Conservation (phyloP, 2,329 filamentous ascomycete genomes). For the Penicillium glabrum region DNA sequence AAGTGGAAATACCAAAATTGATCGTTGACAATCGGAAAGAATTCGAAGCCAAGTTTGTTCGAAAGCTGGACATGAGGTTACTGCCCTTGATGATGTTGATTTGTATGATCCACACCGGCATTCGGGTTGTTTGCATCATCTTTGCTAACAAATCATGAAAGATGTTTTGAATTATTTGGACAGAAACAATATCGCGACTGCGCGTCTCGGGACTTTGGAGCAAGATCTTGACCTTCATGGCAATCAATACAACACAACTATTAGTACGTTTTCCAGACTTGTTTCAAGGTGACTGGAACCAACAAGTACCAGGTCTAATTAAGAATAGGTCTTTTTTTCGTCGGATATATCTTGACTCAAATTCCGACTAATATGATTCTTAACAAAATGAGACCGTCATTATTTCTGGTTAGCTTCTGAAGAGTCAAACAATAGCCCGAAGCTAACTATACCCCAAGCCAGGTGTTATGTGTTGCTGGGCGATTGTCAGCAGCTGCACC, state of each 20-base stretch:
- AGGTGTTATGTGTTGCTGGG: background rate
- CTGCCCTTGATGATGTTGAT: constrained; percentile 10
- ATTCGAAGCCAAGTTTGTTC: constrained; percentile 4
- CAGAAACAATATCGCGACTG: constrained; percentile 11
- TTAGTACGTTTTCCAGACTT: background rate
- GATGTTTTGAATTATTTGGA: constrained; percentile 11
- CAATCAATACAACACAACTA: constrained; percentile 13
- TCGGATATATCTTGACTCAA: constrained; percentile 62
- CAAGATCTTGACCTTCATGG: constrained; percentile 17
- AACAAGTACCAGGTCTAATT: background rate
- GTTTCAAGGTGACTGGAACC: background rate
- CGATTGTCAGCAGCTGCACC: background rate
- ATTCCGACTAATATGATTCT: constrained; percentile 7
- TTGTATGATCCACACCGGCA: background rate
- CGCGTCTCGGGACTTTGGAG: constrained; percentile 31
- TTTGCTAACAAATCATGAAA: background rate
- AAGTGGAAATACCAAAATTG: background rate
- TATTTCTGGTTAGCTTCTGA: constrained; percentile 1
- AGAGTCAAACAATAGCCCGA: background rate
- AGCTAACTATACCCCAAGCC: background rate
- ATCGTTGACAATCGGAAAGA: background rate
- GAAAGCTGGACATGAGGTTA: constrained; percentile 4
- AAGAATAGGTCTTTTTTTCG: constrained; percentile 48
- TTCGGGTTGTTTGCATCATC: background rate
- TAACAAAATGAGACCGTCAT: constrained; percentile 7